These are phyloP conservation scores for Fusarium secorum DNA, from an alignment of 2,329 filamentous ascomycete genomes.

Conservation along the genomic window DNA sequence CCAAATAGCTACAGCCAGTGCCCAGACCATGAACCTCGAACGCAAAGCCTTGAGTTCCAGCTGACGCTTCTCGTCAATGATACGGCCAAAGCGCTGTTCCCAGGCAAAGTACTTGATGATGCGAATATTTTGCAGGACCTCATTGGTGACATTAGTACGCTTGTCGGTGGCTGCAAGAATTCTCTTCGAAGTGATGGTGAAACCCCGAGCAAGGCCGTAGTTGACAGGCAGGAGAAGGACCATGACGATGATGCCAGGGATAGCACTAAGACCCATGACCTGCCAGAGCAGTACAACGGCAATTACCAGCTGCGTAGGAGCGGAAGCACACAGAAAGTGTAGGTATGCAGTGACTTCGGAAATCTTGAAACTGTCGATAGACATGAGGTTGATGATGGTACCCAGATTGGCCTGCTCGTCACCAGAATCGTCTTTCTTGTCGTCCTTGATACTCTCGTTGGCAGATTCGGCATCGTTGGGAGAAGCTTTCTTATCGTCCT, in stretches of 20 bases:
- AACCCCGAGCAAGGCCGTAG: slow-evolving; percentile 84
- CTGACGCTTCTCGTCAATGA: slow-evolving; percentile 87
- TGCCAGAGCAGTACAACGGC: slow-evolving; percentile 84
- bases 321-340: slow-evolving; percentile 92
- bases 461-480: slow-evolving; percentile 47
- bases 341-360: slow-evolving; percentile 93
- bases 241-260: slow-evolving; percentile 94
- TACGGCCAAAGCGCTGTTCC: slow-evolving; percentile 88
- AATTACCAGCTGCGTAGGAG: slow-evolving; percentile 86
- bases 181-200: slow-evolving; percentile 84
- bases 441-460: slow-evolving; percentile 47
- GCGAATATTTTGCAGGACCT: slow-evolving; percentile 94
- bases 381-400: slow-evolving; percentile 99
- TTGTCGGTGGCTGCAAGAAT: slow-evolving; percentile 95
- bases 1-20: slow-evolving; percentile 91
- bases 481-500: slow-evolving; percentile 56
- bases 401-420: slow-evolving; percentile 89
- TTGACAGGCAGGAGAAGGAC: slow-evolving; percentile 87
- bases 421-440: slow-evolving; percentile 47
- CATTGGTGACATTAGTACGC: slow-evolving; percentile 94
- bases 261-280: slow-evolving; percentile 90
- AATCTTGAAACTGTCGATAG: slow-evolving; percentile 98
- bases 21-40: slow-evolving; percentile 89
- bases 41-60: slow-evolving; percentile 81
- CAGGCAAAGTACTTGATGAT: slow-evolving; percentile 99